Conservation (phyloP, 441 rosid genomes). For the Metrosideros polymorpha region DNA sequence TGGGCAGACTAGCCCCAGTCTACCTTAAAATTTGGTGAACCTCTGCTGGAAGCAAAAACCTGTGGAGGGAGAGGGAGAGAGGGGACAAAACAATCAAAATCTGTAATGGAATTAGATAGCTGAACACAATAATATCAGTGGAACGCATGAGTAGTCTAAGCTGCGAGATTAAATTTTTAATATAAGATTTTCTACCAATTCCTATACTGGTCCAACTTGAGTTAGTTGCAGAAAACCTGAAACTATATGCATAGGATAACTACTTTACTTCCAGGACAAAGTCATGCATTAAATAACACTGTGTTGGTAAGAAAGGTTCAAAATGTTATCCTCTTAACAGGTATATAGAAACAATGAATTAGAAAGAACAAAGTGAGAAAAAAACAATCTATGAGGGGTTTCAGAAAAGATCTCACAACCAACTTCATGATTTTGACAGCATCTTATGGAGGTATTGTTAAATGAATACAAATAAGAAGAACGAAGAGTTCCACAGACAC, state of each 20-base stretch:
- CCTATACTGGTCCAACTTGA: not conserved
- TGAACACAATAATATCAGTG: not conserved
- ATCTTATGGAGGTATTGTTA: not conserved
- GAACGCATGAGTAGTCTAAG: not conserved
- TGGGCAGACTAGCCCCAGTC: slow-evolving; percentile 10
- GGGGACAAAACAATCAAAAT: not conserved
- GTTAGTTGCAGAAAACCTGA: not conserved
- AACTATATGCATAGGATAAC: not conserved
- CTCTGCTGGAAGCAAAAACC: slow-evolving; percentile 1
- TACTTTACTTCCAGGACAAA: not conserved
- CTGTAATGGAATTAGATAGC: not conserved
- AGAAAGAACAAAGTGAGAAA: not conserved
- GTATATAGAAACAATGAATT: not conserved
- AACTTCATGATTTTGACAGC: not conserved
- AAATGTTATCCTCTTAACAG: not conserved
- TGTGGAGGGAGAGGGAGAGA: not conserved
- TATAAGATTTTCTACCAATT: not conserved
- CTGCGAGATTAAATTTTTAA: not conserved
- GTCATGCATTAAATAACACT: not conserved
- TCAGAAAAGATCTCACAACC: not conserved
- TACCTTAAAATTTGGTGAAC: slow-evolving; percentile 15
- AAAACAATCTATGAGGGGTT: not conserved
- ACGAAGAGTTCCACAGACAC: not conserved
- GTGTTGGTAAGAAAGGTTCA: not conserved
- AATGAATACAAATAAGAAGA: not conserved